A percentile compares a stretch with the other conserved stretches of the same genome.
phyloP scores from a whole-genome alignment of 345 rosid species.

The Clausena lansium region DNA sequence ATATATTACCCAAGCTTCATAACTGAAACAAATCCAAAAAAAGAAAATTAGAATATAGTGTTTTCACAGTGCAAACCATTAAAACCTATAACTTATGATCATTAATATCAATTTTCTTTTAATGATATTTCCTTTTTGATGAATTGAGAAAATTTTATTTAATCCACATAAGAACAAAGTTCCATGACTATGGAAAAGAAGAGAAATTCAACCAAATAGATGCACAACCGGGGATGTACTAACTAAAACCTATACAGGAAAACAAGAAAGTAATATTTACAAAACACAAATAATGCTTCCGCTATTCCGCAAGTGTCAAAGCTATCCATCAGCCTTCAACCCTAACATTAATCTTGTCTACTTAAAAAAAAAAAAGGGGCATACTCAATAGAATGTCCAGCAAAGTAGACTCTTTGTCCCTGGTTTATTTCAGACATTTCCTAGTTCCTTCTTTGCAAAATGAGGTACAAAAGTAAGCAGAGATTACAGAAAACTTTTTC shows the following conservation, averaged over 20 bases:
- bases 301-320: neutral
- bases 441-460: neutral
- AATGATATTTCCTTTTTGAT: neutral
- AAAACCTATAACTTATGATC: neutral
- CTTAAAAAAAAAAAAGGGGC: too few relatives aligned
- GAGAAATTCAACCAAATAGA: neutral
- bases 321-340: neutral
- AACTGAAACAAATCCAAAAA: constrained; percentile 46
- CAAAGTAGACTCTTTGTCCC: neutral
- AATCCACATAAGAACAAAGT: neutral
- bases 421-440: neutral
- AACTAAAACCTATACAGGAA: constrained; percentile 1
- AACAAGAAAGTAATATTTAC: neutral
- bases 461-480: neutral
- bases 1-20: constrained; percentile 98
- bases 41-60: neutral
- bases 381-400: neutral
- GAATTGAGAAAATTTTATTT: neutral
- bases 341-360: neutral
- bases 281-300: neutral
- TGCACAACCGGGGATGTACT: neutral
- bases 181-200: neutral
- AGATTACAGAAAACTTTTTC: neutral
- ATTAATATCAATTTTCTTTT: neutral
- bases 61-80: neutral